Evolutionary conservation across 768 basidiomycete genomes (phyloP).

Genomic region (Amanita pallidorosea): DNA sequence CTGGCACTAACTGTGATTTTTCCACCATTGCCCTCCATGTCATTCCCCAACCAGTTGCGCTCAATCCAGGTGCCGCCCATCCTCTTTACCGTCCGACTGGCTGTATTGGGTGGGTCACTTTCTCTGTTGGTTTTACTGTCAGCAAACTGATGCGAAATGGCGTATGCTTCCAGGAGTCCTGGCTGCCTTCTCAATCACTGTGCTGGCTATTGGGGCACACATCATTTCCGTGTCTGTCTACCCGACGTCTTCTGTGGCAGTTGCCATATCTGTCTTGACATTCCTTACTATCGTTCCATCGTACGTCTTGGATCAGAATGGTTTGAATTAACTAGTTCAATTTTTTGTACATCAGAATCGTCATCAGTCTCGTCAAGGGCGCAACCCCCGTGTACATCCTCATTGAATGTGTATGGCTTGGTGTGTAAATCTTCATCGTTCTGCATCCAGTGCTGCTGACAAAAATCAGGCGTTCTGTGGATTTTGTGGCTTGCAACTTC

Average conservation of each 20-base stretch:
- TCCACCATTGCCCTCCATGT: no score
- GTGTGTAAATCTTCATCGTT: conserved; percentile 14
- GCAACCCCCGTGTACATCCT: conserved; percentile 28
- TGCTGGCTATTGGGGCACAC: conserved; percentile 15
- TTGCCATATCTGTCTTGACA: conserved; percentile 25
- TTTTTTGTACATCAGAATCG: conserved; percentile 15
- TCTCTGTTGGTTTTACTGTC: not conserved
- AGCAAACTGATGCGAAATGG: not conserved
- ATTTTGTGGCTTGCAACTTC: conserved; percentile 33
- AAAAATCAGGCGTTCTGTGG: conserved; percentile 27
- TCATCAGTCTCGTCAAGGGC: conserved; percentile 23
- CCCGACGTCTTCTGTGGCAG: conserved; percentile 24
- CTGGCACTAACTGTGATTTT: not conserved
- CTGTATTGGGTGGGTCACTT: not conserved
- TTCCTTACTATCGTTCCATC: conserved; percentile 27
- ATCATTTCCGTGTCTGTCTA: conserved; percentile 11
- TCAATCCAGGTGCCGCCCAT: not conserved
- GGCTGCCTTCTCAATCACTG: conserved; percentile 13
- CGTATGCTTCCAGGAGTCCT: conserved; percentile 4
- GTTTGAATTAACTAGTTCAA: not conserved
- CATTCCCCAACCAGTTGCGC: not conserved
- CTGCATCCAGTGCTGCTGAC: not conserved
- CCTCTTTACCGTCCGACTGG: not conserved
- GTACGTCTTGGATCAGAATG: conserved; percentile 15
- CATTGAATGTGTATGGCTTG: conserved; percentile 27